A percentile compares a stretch with the other conserved stretches of the same genome.
Evolutionary conservation across 805 yeast genomes (phyloP).

Genomic region (Starmerella sirachaensis): DNA sequence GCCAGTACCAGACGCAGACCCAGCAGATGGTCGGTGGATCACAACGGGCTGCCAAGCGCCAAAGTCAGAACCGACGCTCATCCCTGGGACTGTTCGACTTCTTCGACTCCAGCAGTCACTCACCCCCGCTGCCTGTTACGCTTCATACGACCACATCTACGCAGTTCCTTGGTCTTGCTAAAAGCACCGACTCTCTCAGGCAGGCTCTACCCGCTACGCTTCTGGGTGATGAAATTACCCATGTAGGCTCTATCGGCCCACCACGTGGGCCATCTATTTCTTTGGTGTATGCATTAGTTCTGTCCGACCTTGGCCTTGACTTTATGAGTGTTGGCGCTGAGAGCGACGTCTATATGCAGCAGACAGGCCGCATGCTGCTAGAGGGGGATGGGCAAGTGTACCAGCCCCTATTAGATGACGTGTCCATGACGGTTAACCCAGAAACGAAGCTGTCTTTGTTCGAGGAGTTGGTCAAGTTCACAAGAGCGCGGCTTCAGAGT

Average conservation of each 20-base stretch:
- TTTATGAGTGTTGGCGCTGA: slow-evolving; percentile 27
- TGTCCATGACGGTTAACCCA: slow-evolving; percentile 17
- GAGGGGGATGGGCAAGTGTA: slow-evolving; percentile 21
- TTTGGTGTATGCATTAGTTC: slow-evolving; percentile 21
- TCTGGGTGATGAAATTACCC: neutral
- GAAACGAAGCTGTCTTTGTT: slow-evolving; percentile 16
- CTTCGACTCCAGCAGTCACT: slow-evolving; percentile 12
- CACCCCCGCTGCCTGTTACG: slow-evolving; percentile 9
- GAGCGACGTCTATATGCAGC: slow-evolving; percentile 27
- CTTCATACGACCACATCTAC: slow-evolving; percentile 19
- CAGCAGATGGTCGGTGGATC: neutral
- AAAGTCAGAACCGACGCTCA: slow-evolving; percentile 17
- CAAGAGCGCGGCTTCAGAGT: slow-evolving; percentile 7
- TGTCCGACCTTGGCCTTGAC: slow-evolving; percentile 26
- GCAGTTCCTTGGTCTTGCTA: slow-evolving; percentile 15
- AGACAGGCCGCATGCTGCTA: slow-evolving; percentile 24
- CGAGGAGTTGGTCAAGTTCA: slow-evolving; percentile 13
- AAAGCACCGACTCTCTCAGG: slow-evolving; percentile 15
- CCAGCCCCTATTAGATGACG: slow-evolving; percentile 20
- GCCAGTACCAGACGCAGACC: slow-evolving; percentile 13
- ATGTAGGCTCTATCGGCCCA: slow-evolving; percentile 6
- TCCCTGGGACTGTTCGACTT: slow-evolving; percentile 19
- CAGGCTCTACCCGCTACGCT: neutral
- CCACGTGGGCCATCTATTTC: slow-evolving; percentile 12
- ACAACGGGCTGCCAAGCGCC: slow-evolving; percentile 2